These are phyloP conservation scores for Aspergillus pseudoterreus DNA, from an alignment of 2,329 filamentous ascomycete genomes.

Conservation along the genomic window DNA sequence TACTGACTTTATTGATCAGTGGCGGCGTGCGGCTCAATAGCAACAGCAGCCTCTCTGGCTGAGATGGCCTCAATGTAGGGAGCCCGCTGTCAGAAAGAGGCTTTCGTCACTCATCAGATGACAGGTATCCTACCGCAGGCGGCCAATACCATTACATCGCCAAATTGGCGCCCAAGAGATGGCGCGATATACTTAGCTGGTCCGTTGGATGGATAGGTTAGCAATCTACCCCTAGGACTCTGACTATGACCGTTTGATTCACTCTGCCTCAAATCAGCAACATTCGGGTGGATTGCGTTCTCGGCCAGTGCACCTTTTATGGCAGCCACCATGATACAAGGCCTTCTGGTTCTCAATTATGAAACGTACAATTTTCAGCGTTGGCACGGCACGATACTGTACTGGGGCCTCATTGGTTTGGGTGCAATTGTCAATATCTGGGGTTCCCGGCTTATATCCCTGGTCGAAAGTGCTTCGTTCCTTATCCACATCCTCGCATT, in stretches of 20 bases:
- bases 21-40: background rate
- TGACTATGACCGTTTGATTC: too few species aligned
- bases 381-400: constrained; percentile 37
- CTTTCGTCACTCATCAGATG: background rate
- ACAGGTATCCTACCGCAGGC: constrained; percentile 9
- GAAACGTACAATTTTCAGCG: constrained; percentile 36
- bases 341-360: constrained; percentile 40
- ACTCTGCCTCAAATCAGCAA: background rate
- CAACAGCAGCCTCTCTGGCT: constrained; percentile 6
- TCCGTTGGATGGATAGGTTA: constrained; percentile 6
- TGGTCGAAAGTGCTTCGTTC: background rate
- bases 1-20: background rate
- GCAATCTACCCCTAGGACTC: background rate
- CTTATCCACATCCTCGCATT: constrained; percentile 6
- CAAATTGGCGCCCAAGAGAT: background rate
- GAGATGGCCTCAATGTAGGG: constrained; percentile 9
- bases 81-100: background rate
- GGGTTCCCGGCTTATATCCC: constrained; percentile 1
- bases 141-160: constrained; percentile 11
- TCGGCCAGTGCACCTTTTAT: constrained; percentile 41
- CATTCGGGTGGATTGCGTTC: constrained; percentile 9
- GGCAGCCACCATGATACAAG: constrained; percentile 45
- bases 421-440: constrained; percentile 4
- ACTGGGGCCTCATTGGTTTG: constrained; percentile 5
- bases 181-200: constrained; percentile 4